Evolutionary conservation across 495 filamentous ascomycete genomes (phyloP), one percentile per base, ranked within the genome.

Genomic region (Penicillium turbatum): DNA sequence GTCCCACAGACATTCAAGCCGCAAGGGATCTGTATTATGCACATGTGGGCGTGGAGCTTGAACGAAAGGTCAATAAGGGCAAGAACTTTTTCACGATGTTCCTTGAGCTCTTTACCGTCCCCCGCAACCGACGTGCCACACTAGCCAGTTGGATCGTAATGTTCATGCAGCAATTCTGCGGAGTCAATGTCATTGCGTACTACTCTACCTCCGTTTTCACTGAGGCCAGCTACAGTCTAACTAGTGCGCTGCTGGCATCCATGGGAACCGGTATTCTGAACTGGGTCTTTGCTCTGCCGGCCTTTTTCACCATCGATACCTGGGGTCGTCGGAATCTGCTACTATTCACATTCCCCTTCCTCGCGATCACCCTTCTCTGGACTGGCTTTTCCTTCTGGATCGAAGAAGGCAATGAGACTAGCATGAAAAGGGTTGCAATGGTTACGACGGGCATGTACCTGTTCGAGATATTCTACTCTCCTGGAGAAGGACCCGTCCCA

Each of bases 291-390:
- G 81, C 85, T 3, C 69, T 79, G 24, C 87, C 86, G 6, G 85
- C 87, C 3, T 72, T 89, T 48, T 85, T 82, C 65, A 86, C 84
- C 0, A 86, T 86, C 43, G 82, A 85, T 60, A 86, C 82, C 3
- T 85, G 78, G 60, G 83, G 83, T 3, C 75, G 83, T 7, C 79
- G 84, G 6, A 76, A 79, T 24, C 65, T 87, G n/a, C 72, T 87
- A 5, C 71, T 86, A 1, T 80, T 83, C 55, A 86, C 85, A 0
- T 83, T 86, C 60, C 84, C 84, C 1, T 79, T 82, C 53, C 77
- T 87, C 57, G 72, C 77, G 2, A 72, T 82, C 56, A 80, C 72
- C 19, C 72, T 86, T 7, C 64, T 88, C 10, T 77, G 77, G 44
- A 72, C 81, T 2, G 83, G 80, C 8, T 76, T 87, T 48, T 82